phyloP scores from a whole-genome alignment of 176 grass and related monocot genomes.

The Aegilops umbellulata region DNA sequence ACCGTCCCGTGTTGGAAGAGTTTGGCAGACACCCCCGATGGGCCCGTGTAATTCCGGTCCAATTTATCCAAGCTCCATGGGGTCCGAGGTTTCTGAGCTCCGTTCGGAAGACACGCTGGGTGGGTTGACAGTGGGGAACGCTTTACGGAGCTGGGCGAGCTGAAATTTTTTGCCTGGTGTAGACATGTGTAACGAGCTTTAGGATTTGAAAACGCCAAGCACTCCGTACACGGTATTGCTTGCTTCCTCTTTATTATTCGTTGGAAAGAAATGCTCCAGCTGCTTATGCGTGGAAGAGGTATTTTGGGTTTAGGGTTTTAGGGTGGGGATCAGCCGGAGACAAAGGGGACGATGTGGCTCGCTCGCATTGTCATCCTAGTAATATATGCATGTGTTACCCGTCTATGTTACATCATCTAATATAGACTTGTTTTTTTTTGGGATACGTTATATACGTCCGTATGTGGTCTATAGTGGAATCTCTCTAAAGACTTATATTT shows the following conservation, averaged over 20 bases:
- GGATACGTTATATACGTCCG: too few relatives aligned
- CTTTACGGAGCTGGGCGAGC: neutral
- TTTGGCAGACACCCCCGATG: too few relatives aligned
- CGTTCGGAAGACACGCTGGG: neutral
- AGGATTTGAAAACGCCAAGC: neutral
- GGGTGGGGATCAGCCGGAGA: too few relatives aligned
- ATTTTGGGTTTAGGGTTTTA: neutral
- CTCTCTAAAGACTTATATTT: too few relatives aligned
- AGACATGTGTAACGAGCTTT: neutral
- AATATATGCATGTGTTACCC: too few relatives aligned
- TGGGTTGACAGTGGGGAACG: neutral
- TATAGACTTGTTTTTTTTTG: too few relatives aligned
- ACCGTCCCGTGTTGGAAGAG: too few relatives aligned
- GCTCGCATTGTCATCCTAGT: too few relatives aligned
- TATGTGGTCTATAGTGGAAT: too few relatives aligned
- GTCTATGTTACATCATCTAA: too few relatives aligned
- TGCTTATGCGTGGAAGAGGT: too few relatives aligned
- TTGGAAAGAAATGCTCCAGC: neutral
- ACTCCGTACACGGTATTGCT: neutral
- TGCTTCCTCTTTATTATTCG: neutral
- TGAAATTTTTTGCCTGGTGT: slow-evolving; percentile 33
- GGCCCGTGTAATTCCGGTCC: neutral
- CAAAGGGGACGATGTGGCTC: too few relatives aligned
- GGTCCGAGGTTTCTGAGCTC: neutral
- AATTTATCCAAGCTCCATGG: neutral